phyloP scores from a whole-genome alignment of 2,329 filamentous ascomycete genomes.

The Sporothrix luriei region DNA sequence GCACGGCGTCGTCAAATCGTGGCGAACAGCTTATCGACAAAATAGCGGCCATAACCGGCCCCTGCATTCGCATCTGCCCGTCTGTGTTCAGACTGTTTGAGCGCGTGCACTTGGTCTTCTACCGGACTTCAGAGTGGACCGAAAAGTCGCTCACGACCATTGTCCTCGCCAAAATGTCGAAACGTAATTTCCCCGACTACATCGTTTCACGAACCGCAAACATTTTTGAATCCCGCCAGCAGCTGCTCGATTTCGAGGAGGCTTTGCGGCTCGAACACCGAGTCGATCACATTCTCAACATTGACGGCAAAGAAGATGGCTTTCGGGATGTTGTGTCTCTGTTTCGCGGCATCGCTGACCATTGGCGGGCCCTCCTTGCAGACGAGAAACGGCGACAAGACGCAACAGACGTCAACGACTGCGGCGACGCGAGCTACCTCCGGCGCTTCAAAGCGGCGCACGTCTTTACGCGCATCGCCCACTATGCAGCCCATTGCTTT shows the following conservation, averaged over 20 bases:
- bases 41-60: conserved; percentile 74
- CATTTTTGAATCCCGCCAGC: conserved; percentile 76
- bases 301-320: conserved; percentile 68
- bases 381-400: conserved; percentile 81
- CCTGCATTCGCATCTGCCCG: conserved; percentile 79
- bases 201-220: conserved; percentile 86
- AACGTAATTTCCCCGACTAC: conserved; percentile 84
- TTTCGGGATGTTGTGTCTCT: conserved; percentile 69
- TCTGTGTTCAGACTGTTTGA: conserved; percentile 80
- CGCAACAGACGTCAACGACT: conserved; percentile 76
- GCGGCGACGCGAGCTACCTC: conserved; percentile 84
- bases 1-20: conserved; percentile 51
- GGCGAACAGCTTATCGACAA: conserved; percentile 21
- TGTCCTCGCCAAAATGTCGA: conserved; percentile 86
- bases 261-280: conserved; percentile 79
- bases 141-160: conserved; percentile 95
- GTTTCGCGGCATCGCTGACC: conserved; percentile 73
- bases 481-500: conserved; percentile 79
- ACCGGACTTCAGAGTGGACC: conserved; percentile 94
- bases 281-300: conserved; percentile 81
- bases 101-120: conserved; percentile 92
- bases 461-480: conserved; percentile 89
- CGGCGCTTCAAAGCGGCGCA: conserved; percentile 88
- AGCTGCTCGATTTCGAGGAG: conserved; percentile 85
- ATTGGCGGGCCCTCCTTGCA: conserved; percentile 73